These are phyloP conservation scores for Nyssa sinensis DNA, from an alignment of 148 eudicot genomes.

Conservation along the genomic window DNA sequence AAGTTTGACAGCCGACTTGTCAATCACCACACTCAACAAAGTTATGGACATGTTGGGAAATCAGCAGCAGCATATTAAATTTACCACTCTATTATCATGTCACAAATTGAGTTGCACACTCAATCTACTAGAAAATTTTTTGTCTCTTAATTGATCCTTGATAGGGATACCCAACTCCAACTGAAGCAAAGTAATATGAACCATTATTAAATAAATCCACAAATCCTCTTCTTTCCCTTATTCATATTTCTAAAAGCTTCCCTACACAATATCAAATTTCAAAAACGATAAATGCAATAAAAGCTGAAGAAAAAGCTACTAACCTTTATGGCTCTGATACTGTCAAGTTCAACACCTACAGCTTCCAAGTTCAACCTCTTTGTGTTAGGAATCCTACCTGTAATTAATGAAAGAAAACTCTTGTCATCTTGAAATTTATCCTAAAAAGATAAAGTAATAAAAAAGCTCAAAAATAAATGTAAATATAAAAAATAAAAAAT, in stretches of 20 bases:
- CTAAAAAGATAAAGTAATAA: too few relatives aligned
- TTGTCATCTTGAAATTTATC: not conserved
- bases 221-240: not conserved
- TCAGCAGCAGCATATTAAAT: too few relatives aligned
- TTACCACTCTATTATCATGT: not conserved
- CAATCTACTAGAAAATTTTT: not conserved
- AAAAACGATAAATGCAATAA: conserved; percentile 9
- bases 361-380: conserved; percentile 82
- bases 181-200: not conserved
- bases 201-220: not conserved
- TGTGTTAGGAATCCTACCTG: conserved; percentile 87
- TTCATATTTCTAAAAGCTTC: not conserved
- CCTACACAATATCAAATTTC: not conserved
- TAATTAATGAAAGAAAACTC: conserved; percentile 1
- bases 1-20: not conserved
- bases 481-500: too few relatives aligned
- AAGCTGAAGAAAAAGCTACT: conserved; percentile 13
- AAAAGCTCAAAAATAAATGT: too few relatives aligned
- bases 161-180: not conserved
- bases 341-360: conserved; percentile 79
- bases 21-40: not conserved
- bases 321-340: conserved; percentile 77
- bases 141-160: not conserved
- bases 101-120: not conserved
- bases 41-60: not conserved